Evolutionary conservation across 768 basidiomycete species (phyloP).

Genomic region (Clitopilus hobsonii): DNA sequence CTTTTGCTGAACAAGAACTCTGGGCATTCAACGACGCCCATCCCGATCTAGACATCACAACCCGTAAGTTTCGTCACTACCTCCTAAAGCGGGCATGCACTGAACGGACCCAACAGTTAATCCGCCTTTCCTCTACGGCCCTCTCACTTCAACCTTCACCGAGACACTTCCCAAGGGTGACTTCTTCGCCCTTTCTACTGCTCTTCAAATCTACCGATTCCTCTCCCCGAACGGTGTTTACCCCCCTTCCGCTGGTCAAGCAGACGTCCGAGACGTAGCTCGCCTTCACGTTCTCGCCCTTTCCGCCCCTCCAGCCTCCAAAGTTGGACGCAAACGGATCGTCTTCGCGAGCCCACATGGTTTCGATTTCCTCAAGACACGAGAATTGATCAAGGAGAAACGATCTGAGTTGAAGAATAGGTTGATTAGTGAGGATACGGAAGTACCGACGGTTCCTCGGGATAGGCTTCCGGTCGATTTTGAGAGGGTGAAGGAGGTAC

Average conservation of each 20-base stretch:
- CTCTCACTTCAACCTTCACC: constrained; percentile 21
- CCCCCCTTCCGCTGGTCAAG: constrained; percentile 19
- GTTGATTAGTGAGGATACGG: constrained; percentile 14
- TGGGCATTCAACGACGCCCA: constrained; percentile 13
- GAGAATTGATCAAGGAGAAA: constrained; percentile 20
- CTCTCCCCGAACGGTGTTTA: constrained; percentile 20
- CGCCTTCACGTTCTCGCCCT: constrained; percentile 28
- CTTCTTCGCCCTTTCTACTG: constrained; percentile 20
- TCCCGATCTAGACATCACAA: constrained; percentile 16
- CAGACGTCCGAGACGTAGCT: constrained; percentile 33
- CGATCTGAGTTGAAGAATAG: constrained; percentile 25
- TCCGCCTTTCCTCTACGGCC: constrained; percentile 33
- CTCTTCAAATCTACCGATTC: constrained; percentile 23
- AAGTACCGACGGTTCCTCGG: constrained; percentile 8
- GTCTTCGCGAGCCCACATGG: constrained; percentile 24
- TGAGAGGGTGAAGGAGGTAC: constrained; percentile 22
- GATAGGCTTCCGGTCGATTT: constrained; percentile 24
- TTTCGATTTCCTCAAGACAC: constrained; percentile 13
- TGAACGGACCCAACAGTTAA: constrained; percentile 20
- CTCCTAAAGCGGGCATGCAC: not conserved
- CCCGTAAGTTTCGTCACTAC: constrained; percentile 3
- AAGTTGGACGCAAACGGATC: constrained; percentile 27
- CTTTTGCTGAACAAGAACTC: constrained; percentile 11
- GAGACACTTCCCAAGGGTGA: constrained; percentile 16
- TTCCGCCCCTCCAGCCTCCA: constrained; percentile 15